These are phyloP conservation scores for Apiospora hydei DNA, from an alignment of 2,329 filamentous ascomycete genomes.

Conservation along the genomic window DNA sequence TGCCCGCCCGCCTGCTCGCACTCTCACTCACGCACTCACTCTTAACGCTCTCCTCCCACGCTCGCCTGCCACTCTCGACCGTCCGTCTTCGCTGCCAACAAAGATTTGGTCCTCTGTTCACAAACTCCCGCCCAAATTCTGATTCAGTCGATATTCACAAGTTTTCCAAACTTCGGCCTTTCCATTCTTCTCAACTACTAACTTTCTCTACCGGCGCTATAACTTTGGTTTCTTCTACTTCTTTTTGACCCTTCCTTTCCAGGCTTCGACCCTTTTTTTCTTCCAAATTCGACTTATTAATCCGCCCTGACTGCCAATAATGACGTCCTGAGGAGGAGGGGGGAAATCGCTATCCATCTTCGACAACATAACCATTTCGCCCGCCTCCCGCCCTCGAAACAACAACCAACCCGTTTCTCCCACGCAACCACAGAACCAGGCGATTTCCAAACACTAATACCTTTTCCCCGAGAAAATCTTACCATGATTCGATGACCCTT, in stretches of 20 bases:
- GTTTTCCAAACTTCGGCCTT: slow-evolving; percentile 10
- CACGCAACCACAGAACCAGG: neutral
- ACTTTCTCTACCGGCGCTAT: slow-evolving; percentile 6
- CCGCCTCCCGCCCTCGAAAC: neutral
- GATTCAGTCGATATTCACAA: slow-evolving; percentile 14
- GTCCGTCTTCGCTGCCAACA: slow-evolving; percentile 17
- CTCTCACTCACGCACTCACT: neutral
- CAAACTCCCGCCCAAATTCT: slow-evolving; percentile 6
- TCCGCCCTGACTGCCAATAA: slow-evolving; percentile 11
- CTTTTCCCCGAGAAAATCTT: neutral
- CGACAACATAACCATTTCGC: neutral
- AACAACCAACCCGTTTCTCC: neutral
- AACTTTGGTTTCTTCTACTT: slow-evolving; percentile 10
- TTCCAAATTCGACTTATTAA: slow-evolving; percentile 5
- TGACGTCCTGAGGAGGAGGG: slow-evolving; percentile 21
- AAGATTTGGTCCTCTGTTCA: slow-evolving; percentile 14
- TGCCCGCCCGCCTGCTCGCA: neutral
- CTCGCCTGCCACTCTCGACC: neutral
- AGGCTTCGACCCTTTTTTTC: neutral
- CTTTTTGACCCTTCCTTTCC: neutral
- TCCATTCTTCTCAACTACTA: neutral
- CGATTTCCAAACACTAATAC: neutral
- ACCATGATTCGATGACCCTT: slow-evolving; percentile 23
- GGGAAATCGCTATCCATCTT: slow-evolving; percentile 5
- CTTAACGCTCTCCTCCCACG: slow-evolving; percentile 3